Percentiles rank a stretch among this genome's conserved stretches.
Conservation (phyloP, 164 flowering plant genomes). For the Aristolochia contorta region DNA sequence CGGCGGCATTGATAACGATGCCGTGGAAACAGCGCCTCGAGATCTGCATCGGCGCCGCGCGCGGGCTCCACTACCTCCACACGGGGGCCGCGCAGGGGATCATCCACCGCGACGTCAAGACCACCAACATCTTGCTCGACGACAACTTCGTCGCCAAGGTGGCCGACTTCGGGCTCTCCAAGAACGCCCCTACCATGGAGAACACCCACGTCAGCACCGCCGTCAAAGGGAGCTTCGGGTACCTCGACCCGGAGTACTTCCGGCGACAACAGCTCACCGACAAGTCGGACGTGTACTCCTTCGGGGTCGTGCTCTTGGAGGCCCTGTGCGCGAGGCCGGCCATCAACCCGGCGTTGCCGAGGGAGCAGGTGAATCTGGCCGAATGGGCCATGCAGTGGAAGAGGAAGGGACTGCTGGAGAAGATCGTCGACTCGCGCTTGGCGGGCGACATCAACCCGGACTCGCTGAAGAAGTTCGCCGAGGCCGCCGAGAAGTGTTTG, state of each 20-base stretch:
- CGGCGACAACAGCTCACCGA: conserved; percentile 72
- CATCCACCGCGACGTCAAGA: conserved; percentile 86
- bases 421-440: conserved; percentile 50
- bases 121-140: conserved; percentile 82
- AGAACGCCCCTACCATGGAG: conserved; percentile 52
- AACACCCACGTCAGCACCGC: conserved; percentile 87
- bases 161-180: conserved; percentile 76
- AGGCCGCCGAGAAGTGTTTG: conserved; percentile 84
- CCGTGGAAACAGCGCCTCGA: conserved; percentile 79
- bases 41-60: conserved; percentile 77
- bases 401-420: conserved; percentile 46
- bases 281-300: conserved; percentile 89
- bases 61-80: conserved; percentile 87
- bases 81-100: conserved; percentile 85
- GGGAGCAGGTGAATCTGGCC: conserved; percentile 81
- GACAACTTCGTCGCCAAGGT: conserved; percentile 74
- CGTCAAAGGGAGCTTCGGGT: conserved; percentile 91
- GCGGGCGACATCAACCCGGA: conserved; percentile 28
- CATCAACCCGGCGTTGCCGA: conserved; percentile 57
- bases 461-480: conserved; percentile 56
- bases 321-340: conserved; percentile 73
- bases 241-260: conserved; percentile 87
- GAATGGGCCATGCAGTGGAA: conserved; percentile 81
- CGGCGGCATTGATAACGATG: too few relatives aligned
- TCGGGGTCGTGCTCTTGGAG: conserved; percentile 84